Evolutionary conservation across 257 asterid species (phyloP), one percentile per base, ranked within the genome.

Genomic region (Plantago major): DNA sequence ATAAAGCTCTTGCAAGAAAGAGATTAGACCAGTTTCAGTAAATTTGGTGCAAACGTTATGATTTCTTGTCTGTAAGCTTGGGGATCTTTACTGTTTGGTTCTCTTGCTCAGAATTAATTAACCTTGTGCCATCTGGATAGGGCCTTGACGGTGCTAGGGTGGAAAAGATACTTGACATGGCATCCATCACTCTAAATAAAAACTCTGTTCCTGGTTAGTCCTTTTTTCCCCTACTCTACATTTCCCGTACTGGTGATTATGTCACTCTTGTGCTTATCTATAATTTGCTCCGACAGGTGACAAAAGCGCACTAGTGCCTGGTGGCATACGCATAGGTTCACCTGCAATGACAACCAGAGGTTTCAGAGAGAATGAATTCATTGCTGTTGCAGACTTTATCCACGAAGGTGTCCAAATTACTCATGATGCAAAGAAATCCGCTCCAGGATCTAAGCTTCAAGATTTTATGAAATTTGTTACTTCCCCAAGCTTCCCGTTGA

Each of bases 321-420:
- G 97, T 67, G 99, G 99, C 61, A 87, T 93, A 58, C 95, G 96
- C 26, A 79, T 89, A 26, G 99, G 99, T 11, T 65, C 97, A 6
- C 97, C 97, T 46, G 99, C 96, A 42, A 87, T 93, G 99, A 93
- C 97, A 28, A 84, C 97, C 15, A 58, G 97, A 80, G 94, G 96
- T 72, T 89, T 92, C 42, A 56, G 71, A 1, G 97, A 89, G 67
- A 67, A 62, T 6, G 99, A 92, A 33, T 92, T 92, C 46, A 55
- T 74, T 38, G 30, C 76, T 30, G 81, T 81, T 55, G 97, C 96
- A 43, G 94, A 89, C 70, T 89, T 83, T 57, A 89, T 92, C 58
- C 86, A 92, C 30, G 97, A 93, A 74, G 99, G 99, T 5, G 90
- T 89, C 49, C 94, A 85, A 67, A 87, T 89, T 43, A 69, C 97